Evolutionary conservation across 2,329 filamentous ascomycete species (phyloP), one percentile per base, ranked within the genome.

Genomic region (Talaromyces sp.): DNA sequence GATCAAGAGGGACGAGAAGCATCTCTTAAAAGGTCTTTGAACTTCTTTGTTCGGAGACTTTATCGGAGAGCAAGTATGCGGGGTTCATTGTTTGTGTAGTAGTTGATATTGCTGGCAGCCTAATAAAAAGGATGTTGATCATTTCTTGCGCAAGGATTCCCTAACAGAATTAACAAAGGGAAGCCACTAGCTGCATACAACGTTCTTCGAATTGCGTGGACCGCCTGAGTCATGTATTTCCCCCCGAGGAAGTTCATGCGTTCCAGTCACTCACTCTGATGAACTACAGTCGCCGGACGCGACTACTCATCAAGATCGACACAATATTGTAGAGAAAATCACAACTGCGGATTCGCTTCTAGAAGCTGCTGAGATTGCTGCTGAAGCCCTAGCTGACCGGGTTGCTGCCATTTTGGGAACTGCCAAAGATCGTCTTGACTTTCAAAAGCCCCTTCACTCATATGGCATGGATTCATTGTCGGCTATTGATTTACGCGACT

Each of bases 401-500:
- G n/a, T 65, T 5, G 56, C 61, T 7, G 54, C 51, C 8, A 13
- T 33, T 22, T 33, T 64, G 21, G n/a, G 13, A 13, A 52, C 37
- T 10, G 9, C 41, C 5, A 15, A 35, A 28, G 56, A 45, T 9
- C 54, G 61, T 10, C 57, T 65, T 53, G 63, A 65, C 28, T 4
- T 48, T 5, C 28, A 39, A n/a, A 58, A 56, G 35, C 54, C 63
- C 7, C 10, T 65, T 31, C 37, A 57, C 37, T 37, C 56, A 5
- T 62, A 57, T 41, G 63, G 63, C 25, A 52, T 63, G 15, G 63
- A 65, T 52, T 62, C 60, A n/a, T 56, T 65, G 15, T 45, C 52
- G 48, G 63, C 63, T 5, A 55, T 65, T 39, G 63, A 65, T 43
- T 43, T 65, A 15, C 59, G 63, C 15, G 37, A 19, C 37, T 40